phyloP scores from a whole-genome alignment of 2,329 filamentous ascomycete genomes.

The Fonsecaea monophora region DNA sequence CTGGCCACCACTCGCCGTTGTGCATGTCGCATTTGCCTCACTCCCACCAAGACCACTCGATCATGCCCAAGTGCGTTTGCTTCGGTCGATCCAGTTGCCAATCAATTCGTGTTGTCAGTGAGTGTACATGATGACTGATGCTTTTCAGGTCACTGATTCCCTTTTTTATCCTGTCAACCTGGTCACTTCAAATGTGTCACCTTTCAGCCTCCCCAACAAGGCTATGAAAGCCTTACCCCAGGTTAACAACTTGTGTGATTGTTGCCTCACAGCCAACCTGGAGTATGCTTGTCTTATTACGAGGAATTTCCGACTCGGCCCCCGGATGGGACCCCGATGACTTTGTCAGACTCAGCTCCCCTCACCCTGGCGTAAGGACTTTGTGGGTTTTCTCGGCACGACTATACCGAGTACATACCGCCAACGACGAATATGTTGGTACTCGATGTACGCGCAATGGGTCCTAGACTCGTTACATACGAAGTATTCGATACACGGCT shows the following conservation, averaged over 20 bases:
- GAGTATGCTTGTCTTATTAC: no score
- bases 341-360: not conserved
- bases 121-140: not conserved
- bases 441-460: not conserved
- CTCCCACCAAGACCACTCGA: not conserved
- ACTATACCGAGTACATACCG: not conserved
- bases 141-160: not conserved
- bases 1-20: constrained; percentile 5
- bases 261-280: not conserved
- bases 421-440: not conserved
- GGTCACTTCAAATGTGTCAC: not conserved
- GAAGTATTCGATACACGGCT: no score
- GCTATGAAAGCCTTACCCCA: not conserved
- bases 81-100: not conserved
- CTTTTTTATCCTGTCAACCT: not conserved
- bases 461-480: no score
- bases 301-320: no score
- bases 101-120: not conserved
- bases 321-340: not conserved
- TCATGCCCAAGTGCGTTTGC: not conserved
- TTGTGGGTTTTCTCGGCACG: not conserved
- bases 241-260: constrained; percentile 20
- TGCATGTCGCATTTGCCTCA: constrained; percentile 18
- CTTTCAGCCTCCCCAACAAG: constrained; percentile 6
- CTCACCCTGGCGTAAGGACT: not conserved